Evolutionary conservation across 1,284 basidiomycete species (phyloP).

Genomic region (Malassezia psittaci): DNA sequence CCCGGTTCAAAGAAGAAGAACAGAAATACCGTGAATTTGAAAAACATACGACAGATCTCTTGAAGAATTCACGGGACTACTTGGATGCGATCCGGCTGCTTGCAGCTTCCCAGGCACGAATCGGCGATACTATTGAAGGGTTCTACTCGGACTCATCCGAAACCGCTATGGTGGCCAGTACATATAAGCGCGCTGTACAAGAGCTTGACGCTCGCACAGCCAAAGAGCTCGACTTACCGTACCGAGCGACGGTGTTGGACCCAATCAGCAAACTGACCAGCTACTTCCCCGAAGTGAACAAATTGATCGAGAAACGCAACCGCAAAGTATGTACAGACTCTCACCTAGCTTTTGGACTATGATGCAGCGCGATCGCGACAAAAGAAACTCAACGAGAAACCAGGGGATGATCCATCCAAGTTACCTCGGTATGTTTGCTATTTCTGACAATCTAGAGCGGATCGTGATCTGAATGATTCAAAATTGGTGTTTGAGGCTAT

Average conservation of each 20-base stretch:
- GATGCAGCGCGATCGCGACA: slow-evolving; percentile 68
- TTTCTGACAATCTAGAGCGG: slow-evolving; percentile 55
- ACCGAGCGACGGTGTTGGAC: slow-evolving; percentile 86
- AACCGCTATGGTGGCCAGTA: slow-evolving; percentile 90
- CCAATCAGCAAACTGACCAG: slow-evolving; percentile 84
- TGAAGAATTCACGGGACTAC: slow-evolving; percentile 91
- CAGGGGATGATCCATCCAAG: slow-evolving; percentile 81
- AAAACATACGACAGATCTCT: slow-evolving; percentile 56
- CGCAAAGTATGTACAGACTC: slow-evolving; percentile 64
- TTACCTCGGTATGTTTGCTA: slow-evolving; percentile 60
- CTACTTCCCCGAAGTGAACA: slow-evolving; percentile 88
- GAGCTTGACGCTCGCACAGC: slow-evolving; percentile 79
- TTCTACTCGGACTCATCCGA: slow-evolving; percentile 64
- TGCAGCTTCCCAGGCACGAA: slow-evolving; percentile 80
- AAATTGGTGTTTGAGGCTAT: slow-evolving; percentile 85
- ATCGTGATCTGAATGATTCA: slow-evolving; percentile 86
- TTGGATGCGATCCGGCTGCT: slow-evolving; percentile 80
- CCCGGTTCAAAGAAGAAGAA: slow-evolving; percentile 86
- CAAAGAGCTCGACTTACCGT: slow-evolving; percentile 81
- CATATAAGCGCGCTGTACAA: slow-evolving; percentile 88
- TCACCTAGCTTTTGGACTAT: slow-evolving; percentile 76
- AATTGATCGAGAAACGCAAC: slow-evolving; percentile 84
- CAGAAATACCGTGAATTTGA: slow-evolving; percentile 75
- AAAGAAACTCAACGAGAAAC: slow-evolving; percentile 80
- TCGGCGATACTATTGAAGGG: slow-evolving; percentile 83